Evolutionary conservation across 1,284 basidiomycete species (phyloP).

Genomic region (Ustilago shanxiensis): DNA sequence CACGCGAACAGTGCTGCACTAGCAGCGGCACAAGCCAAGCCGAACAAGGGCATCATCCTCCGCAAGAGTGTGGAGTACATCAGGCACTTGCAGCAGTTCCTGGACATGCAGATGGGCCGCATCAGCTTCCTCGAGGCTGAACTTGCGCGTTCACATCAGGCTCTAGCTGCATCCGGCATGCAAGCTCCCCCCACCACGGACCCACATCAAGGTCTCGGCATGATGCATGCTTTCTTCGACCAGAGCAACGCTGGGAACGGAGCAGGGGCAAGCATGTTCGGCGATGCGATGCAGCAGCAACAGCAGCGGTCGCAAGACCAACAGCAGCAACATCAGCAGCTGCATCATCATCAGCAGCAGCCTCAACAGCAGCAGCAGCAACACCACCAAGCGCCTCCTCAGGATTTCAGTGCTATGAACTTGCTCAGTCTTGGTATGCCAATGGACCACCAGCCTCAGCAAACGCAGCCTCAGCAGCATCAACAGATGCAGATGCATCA

Average conservation of each 20-base stretch:
- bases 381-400: conserved; percentile 27
- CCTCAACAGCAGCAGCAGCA: conserved; percentile 17
- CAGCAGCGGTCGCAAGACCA: conserved; percentile 28
- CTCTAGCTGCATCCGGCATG: conserved; percentile 45
- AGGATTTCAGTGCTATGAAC: conserved; percentile 53
- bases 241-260: conserved; percentile 15
- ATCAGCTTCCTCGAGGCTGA: conserved; percentile 62
- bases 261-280: conserved; percentile 15
- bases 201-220: conserved; percentile 46
- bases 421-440: conserved; percentile 47
- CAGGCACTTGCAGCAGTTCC: conserved; percentile 64
- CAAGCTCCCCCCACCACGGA: conserved; percentile 48
- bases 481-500: conserved; percentile 31
- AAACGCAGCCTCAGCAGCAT: conserved; percentile 7
- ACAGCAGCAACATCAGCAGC: conserved; percentile 23
- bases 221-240: conserved; percentile 53
- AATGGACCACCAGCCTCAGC: conserved; percentile 23
- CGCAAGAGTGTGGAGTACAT: conserved; percentile 69
- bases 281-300: conserved; percentile 23
- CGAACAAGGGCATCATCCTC: conserved; percentile 69
- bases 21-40: conserved; percentile 65
- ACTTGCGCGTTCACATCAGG: conserved; percentile 48
- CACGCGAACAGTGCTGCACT: conserved; percentile 57
- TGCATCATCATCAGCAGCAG: conserved; percentile 17
- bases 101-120: conserved; percentile 61